A percentile compares a stretch with the other conserved stretches of the same genome.
Evolutionary conservation across 805 yeast species (phyloP).

Genomic region (Cyberlindnera bimundalis): DNA sequence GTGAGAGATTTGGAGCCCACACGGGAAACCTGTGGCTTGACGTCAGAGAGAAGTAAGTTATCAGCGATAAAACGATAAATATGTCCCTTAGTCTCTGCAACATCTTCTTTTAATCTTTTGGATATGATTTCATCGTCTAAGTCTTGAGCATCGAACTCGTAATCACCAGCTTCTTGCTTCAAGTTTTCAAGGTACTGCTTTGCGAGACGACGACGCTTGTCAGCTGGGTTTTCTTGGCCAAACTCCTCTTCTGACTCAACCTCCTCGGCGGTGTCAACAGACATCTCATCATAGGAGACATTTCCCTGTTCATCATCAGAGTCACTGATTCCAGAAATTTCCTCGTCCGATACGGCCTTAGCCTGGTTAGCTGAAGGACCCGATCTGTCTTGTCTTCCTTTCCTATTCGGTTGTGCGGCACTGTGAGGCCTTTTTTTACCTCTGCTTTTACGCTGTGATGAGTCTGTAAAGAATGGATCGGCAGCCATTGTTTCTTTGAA

Average conservation of each 20-base stretch:
- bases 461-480: slow-evolving; percentile 63
- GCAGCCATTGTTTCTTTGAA: slow-evolving; percentile 39
- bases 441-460: slow-evolving; percentile 41
- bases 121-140: slow-evolving; percentile 83
- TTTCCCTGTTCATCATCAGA: slow-evolving; percentile 46
- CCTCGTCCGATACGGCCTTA: slow-evolving; percentile 41
- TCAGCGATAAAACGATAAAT: slow-evolving; percentile 67
- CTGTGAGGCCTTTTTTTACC: slow-evolving; percentile 15
- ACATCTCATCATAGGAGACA: slow-evolving; percentile 29
- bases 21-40: slow-evolving; percentile 44
- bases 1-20: slow-evolving; percentile 62
- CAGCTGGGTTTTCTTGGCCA: slow-evolving; percentile 79
- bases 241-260: slow-evolving; percentile 71
- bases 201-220: slow-evolving; percentile 89
- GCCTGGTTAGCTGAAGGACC: background rate
- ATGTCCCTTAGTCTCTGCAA: slow-evolving; percentile 84
- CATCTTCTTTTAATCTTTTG: slow-evolving; percentile 78
- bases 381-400: slow-evolving; percentile 7
- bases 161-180: slow-evolving; percentile 51
- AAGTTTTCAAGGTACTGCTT: slow-evolving; percentile 85
- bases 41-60: slow-evolving; percentile 39
- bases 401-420: slow-evolving; percentile 16
- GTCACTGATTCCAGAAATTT: slow-evolving; percentile 48
- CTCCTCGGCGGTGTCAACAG: slow-evolving; percentile 32
- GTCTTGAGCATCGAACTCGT: slow-evolving; percentile 82